Conservation (phyloP, 805 yeast species). For the Metschnikowia shivogae region DNA sequence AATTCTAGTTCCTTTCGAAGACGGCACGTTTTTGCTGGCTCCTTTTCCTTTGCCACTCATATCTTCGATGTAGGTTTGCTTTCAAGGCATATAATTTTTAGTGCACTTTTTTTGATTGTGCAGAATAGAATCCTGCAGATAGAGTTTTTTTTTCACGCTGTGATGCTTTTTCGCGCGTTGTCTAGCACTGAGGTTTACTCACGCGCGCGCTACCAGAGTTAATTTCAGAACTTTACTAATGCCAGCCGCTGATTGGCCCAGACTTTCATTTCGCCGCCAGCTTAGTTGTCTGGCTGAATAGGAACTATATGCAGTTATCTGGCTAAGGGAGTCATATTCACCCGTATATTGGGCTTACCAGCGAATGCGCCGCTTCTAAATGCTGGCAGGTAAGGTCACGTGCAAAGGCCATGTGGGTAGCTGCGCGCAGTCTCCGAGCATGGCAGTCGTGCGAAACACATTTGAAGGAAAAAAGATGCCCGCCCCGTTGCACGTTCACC, state of each 20-base stretch:
- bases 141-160: slow-evolving; percentile 5
- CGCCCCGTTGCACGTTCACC: too few species aligned
- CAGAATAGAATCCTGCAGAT: background rate
- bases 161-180: slow-evolving; percentile 5
- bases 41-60: slow-evolving; percentile 21
- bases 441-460: too few species aligned
- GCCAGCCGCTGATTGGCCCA: slow-evolving; percentile 20
- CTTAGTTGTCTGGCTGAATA: too few species aligned
- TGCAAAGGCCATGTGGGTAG: too few species aligned
- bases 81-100: background rate
- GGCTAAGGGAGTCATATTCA: too few species aligned
- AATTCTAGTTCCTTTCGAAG: slow-evolving; percentile 64
- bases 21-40: slow-evolving; percentile 15
- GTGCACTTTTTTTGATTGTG: background rate
- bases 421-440: too few species aligned
- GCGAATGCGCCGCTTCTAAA: too few species aligned
- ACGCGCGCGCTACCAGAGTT: slow-evolving; percentile 14
- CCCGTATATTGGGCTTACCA: too few species aligned
- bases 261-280: background rate
- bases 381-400: too few species aligned
- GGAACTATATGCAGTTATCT: too few species aligned
- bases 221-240: slow-evolving; percentile 23
- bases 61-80: background rate
- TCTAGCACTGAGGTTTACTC: slow-evolving; percentile 19
- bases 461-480: too few species aligned